These are phyloP conservation scores for Magnusiomyces ingens DNA, from an alignment of 1,139 yeast genomes.

Conservation along the genomic window DNA sequence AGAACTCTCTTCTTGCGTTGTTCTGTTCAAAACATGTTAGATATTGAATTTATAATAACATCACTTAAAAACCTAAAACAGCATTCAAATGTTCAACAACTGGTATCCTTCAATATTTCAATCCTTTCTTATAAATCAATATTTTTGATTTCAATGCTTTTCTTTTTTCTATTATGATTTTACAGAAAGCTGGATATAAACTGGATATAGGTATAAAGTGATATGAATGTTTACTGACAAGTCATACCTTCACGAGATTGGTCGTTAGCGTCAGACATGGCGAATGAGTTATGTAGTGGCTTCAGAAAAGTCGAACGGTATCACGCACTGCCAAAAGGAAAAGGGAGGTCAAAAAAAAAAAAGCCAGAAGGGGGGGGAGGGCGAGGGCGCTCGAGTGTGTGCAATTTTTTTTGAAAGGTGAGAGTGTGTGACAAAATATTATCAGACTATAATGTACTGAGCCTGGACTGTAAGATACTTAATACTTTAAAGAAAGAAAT, in stretches of 20 bases:
- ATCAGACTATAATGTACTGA: too few relatives aligned
- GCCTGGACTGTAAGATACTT: too few relatives aligned
- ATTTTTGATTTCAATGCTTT: not conserved
- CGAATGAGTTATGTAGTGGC: conserved; percentile 3
- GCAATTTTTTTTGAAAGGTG: too few relatives aligned
- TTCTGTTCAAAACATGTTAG: conserved; percentile 22
- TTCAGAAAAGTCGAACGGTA: conserved; percentile 3
- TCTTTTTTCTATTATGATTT: too few relatives aligned
- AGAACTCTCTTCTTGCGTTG: conserved; percentile 71
- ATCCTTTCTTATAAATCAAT: not conserved
- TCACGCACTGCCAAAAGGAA: conserved; percentile 5
- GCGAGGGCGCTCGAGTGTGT: not conserved
- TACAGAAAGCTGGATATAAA: not conserved
- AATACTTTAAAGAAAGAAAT: too few relatives aligned
- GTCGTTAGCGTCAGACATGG: conserved; percentile 3
- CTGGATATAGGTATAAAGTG: not conserved
- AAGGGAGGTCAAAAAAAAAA: conserved; percentile 1
- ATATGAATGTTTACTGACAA: not conserved
- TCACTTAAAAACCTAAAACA: not conserved
- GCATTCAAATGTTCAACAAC: not conserved
- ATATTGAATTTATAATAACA: not conserved
- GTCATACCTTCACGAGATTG: conserved; percentile 6
- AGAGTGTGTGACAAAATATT: too few relatives aligned
- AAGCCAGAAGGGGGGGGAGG: not conserved
- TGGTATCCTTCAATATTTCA: not conserved